Percentiles rank a stretch among this genome's conserved stretches.
Conservation (phyloP, 139 green algal species). For the Cymbomonas tetramitiformis region DNA sequence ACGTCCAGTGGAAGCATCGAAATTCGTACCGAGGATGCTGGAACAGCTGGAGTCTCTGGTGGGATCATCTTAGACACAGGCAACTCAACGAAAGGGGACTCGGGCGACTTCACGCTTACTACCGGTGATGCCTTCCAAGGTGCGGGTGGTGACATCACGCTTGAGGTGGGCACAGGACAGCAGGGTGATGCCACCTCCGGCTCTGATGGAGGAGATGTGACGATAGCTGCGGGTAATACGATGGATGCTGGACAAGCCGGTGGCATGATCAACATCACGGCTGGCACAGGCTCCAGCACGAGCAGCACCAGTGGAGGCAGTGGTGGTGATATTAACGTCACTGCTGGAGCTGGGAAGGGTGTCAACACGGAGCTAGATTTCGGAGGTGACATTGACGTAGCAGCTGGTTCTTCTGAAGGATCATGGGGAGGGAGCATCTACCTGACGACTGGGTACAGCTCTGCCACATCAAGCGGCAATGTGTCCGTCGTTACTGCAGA, state of each 20-base stretch:
- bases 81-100: not conserved
- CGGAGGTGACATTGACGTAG: too few relatives aligned
- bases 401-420: too few relatives aligned
- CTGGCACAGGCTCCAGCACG: too few relatives aligned
- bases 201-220: conserved; percentile 4
- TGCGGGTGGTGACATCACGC: not conserved
- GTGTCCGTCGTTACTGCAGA: not conserved
- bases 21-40: not conserved
- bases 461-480: not conserved
- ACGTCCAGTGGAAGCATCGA: too few relatives aligned
- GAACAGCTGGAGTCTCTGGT: not conserved
- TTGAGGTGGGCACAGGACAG: conserved; percentile 5
- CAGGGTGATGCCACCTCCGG: too few relatives aligned
- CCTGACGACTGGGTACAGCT: not conserved
- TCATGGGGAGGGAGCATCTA: too few relatives aligned
- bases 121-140: not conserved
- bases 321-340: too few relatives aligned
- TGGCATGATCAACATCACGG: too few relatives aligned
- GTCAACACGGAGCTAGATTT: too few relatives aligned
- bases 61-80: conserved; percentile 2
- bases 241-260: too few relatives aligned
- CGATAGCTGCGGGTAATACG: not conserved
- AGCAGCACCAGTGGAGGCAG: too few relatives aligned
- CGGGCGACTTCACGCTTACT: not conserved
- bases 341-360: too few relatives aligned